A percentile compares a stretch with the other conserved stretches of the same genome.
Conservation (phyloP, 164 flowering plant species). For the Cinnamomum micranthum region DNA sequence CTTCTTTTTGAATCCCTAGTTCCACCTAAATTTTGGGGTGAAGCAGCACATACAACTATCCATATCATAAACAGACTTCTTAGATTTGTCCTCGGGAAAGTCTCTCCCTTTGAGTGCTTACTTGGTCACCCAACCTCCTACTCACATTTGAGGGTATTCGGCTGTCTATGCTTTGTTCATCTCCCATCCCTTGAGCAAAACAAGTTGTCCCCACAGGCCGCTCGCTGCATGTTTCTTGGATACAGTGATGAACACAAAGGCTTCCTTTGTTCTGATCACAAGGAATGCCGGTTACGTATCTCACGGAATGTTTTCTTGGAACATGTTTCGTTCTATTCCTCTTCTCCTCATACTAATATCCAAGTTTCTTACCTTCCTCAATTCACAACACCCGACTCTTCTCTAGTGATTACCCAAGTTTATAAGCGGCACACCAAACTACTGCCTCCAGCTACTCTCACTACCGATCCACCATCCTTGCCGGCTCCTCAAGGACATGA, state of each 20-base stretch:
- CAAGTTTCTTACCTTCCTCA: neutral
- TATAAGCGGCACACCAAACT: neutral
- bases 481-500: neutral
- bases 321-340: neutral
- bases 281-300: neutral
- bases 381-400: neutral
- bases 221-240: neutral
- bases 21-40: too few species aligned
- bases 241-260: neutral
- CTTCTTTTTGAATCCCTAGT: too few species aligned
- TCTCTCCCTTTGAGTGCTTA: too few species aligned
- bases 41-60: too few species aligned
- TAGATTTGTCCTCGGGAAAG: too few species aligned
- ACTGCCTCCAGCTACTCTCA: neutral
- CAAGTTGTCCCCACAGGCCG: too few species aligned
- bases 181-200: too few species aligned
- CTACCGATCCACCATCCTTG: neutral
- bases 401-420: neutral
- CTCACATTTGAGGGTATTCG: too few species aligned
- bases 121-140: too few species aligned
- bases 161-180: too few species aligned
- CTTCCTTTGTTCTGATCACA: neutral
- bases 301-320: neutral
- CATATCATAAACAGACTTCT: too few species aligned
- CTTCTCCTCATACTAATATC: neutral